phyloP scores from a whole-genome alignment of 179 eudicot genomes.

The Spinacia oleracea region DNA sequence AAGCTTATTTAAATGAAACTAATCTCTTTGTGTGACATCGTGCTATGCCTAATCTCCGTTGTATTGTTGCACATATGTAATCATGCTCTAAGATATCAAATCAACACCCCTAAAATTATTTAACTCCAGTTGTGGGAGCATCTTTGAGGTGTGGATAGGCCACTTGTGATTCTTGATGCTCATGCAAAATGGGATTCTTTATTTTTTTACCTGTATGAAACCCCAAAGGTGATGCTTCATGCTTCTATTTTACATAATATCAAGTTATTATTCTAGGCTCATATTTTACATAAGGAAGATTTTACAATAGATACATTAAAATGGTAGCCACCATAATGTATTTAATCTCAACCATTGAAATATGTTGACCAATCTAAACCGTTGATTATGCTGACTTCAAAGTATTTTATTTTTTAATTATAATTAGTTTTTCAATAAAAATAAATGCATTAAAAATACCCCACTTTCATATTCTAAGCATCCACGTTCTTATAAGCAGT shows the following conservation, averaged over 20 bases:
- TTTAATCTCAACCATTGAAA: too few relatives aligned
- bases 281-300: neutral
- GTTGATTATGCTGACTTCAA: too few relatives aligned
- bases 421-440: too few relatives aligned
- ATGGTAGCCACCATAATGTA: too few relatives aligned
- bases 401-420: too few relatives aligned
- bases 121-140: neutral
- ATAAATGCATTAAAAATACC: too few relatives aligned
- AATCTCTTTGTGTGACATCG: neutral
- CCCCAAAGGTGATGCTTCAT: neutral
- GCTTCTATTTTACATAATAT: too few relatives aligned
- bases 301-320: too few relatives aligned
- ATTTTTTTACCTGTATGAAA: neutral
- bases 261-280: neutral
- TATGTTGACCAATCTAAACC: too few relatives aligned
- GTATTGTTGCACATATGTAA: neutral
- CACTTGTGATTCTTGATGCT: neutral
- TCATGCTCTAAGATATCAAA: neutral
- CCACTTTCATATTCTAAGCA: too few relatives aligned
- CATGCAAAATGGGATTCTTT: neutral
- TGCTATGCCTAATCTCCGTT: neutral
- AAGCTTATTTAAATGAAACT: neutral
- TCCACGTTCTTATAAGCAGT: too few relatives aligned
- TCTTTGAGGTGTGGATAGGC: neutral
- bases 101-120: too few relatives aligned